These are phyloP conservation scores for Chenopodium berlandieri DNA, from an alignment of 148 eudicot species.

Conservation along the genomic window DNA sequence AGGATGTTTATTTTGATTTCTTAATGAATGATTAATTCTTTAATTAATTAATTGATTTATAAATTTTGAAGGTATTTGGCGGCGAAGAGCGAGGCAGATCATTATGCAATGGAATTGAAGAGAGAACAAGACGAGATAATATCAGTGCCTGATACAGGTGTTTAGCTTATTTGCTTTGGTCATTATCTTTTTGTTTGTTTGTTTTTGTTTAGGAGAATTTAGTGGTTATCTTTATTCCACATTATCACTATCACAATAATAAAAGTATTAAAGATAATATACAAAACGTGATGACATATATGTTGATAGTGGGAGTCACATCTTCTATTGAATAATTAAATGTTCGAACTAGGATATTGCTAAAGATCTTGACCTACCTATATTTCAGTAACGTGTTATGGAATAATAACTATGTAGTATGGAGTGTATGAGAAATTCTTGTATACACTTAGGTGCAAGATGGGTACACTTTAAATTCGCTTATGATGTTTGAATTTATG, in stretches of 20 bases:
- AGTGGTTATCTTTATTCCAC: not conserved
- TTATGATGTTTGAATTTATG: too few species aligned
- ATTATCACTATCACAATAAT: not conserved
- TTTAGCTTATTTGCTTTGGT: not conserved
- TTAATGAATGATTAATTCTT: too few species aligned
- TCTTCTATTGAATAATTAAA: too few species aligned
- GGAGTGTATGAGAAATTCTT: too few species aligned
- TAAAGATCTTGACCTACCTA: not conserved
- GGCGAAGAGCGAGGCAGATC: slow-evolving; percentile 96
- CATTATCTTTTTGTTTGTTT: not conserved
- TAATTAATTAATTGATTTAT: not conserved
- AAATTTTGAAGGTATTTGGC: slow-evolving; percentile 62
- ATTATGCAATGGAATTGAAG: slow-evolving; percentile 64
- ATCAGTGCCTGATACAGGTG: slow-evolving; percentile 85
- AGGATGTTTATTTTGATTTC: too few species aligned
- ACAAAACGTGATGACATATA: not conserved
- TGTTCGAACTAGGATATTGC: not conserved
- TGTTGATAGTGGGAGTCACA: not conserved
- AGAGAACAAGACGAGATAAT: slow-evolving; percentile 84
- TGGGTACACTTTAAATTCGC: too few species aligned
- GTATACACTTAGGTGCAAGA: too few species aligned
- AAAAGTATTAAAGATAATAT: not conserved
- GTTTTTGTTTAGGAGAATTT: not conserved
- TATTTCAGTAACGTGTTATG: too few species aligned
- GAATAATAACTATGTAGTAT: fast-evolving